These are phyloP conservation scores for Leishmania turanica DNA, from an alignment of 208 protist species.

Conservation along the genomic window DNA sequence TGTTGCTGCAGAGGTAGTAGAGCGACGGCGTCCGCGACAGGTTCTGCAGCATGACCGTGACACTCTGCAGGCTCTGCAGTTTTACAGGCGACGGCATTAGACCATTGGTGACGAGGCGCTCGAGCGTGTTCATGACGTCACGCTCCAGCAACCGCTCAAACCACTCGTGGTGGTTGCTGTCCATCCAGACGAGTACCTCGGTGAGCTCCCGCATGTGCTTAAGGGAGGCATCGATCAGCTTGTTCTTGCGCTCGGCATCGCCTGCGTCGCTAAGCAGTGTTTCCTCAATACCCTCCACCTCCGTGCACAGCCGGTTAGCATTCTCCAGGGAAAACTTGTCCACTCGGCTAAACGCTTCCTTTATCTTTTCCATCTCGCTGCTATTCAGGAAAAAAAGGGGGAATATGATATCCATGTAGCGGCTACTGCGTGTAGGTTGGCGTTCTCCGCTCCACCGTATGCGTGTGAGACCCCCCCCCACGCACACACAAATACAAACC, in stretches of 20 bases:
- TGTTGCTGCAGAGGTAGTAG: constrained; percentile 87
- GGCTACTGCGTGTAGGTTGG: background rate
- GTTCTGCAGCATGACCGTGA: constrained; percentile 85
- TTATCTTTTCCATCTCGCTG: constrained; percentile 23
- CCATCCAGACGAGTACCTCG: constrained; percentile 86
- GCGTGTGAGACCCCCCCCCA: too few species aligned
- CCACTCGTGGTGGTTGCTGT: constrained; percentile 63
- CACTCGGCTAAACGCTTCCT: constrained; percentile 23
- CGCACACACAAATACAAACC: background rate
- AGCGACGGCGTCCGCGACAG: constrained; percentile 60
- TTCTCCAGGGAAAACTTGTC: constrained; percentile 61
- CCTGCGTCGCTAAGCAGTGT: constrained; percentile 1
- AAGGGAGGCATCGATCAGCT: constrained; percentile 21
- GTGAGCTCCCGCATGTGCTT: constrained; percentile 59
- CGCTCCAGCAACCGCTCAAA: constrained; percentile 77
- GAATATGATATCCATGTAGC: background rate
- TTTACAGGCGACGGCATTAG: constrained; percentile 52
- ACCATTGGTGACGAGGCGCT: constrained; percentile 71
- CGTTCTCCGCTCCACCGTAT: background rate
- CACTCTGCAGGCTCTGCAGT: constrained; percentile 65
- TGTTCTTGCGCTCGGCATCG: constrained; percentile 5
- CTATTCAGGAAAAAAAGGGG: background rate
- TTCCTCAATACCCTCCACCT: constrained; percentile 42
- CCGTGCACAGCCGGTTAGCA: constrained; percentile 51
- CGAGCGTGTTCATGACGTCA: constrained; percentile 68